Evolutionary conservation across 805 yeast genomes (phyloP).

Genomic region (Blastobotrys parvus): DNA sequence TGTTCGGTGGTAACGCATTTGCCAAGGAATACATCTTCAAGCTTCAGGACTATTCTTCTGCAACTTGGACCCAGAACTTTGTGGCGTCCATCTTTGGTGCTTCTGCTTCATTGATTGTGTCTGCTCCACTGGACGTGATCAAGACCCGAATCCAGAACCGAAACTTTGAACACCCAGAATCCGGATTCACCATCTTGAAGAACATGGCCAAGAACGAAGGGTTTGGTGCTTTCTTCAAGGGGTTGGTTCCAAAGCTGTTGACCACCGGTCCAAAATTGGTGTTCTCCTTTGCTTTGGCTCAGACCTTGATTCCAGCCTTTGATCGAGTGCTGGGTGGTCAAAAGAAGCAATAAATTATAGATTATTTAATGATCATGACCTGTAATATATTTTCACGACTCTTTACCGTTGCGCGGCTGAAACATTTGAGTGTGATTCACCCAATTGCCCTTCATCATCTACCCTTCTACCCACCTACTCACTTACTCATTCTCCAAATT

Average conservation of each 20-base stretch:
- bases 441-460: neutral
- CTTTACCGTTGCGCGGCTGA: too few species aligned
- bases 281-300: constrained; percentile 96
- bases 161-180: constrained; percentile 91
- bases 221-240: constrained; percentile 83
- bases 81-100: constrained; percentile 95
- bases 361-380: too few species aligned
- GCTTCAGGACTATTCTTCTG: constrained; percentile 75
- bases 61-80: constrained; percentile 94
- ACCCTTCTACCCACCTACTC: too few species aligned
- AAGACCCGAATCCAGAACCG: constrained; percentile 97
- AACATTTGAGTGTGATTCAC: too few species aligned
- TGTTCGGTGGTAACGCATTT: constrained; percentile 97
- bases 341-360: neutral
- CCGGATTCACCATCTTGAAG: constrained; percentile 85
- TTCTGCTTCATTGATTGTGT: constrained; percentile 88
- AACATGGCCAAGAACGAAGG: constrained; percentile 94
- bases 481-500: too few species aligned
- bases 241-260: constrained; percentile 89
- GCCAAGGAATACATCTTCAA: constrained; percentile 94
- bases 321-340: constrained; percentile 51
- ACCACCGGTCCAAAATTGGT: constrained; percentile 98
- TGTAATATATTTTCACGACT: too few species aligned
- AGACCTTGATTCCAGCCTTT: constrained; percentile 91
- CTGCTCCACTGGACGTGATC: constrained; percentile 96